Conservation (phyloP, 75 land plant species). For the Cryptomeria japonica region DNA sequence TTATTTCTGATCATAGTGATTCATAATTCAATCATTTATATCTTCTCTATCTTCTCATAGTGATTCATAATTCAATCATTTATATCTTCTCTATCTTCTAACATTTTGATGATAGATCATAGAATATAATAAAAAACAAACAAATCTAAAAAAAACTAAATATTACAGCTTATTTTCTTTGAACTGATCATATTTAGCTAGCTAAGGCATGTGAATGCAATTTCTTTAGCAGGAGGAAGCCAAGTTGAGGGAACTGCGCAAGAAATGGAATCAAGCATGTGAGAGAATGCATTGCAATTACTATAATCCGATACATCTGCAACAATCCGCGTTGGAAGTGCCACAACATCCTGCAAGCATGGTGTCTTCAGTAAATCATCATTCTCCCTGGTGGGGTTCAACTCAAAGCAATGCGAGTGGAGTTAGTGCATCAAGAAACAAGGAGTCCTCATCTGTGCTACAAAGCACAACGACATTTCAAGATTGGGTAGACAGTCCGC, state of each 20-base stretch:
- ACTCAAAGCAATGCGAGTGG: neutral
- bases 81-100: too few relatives aligned
- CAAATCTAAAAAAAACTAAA: too few relatives aligned
- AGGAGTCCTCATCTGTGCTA: neutral
- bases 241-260: conserved; percentile 39
- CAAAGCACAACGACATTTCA: neutral
- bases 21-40: too few relatives aligned
- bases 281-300: conserved; percentile 9
- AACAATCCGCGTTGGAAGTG: neutral
- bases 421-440: neutral
- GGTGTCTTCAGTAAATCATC: neutral
- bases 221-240: neutral
- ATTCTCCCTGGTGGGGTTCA: neutral
- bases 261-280: conserved; percentile 53
- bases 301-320: neutral
- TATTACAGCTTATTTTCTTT: too few relatives aligned
- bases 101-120: too few relatives aligned
- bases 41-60: too few relatives aligned
- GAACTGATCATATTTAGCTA: neutral
- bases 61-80: too few relatives aligned
- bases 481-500: too few relatives aligned
- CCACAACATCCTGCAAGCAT: neutral
- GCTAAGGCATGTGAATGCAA: neutral
- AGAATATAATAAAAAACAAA: too few relatives aligned
- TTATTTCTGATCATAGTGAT: too few relatives aligned